phyloP scores from a whole-genome alignment of 768 basidiomycete genomes.

The Mycena chlorophos region DNA sequence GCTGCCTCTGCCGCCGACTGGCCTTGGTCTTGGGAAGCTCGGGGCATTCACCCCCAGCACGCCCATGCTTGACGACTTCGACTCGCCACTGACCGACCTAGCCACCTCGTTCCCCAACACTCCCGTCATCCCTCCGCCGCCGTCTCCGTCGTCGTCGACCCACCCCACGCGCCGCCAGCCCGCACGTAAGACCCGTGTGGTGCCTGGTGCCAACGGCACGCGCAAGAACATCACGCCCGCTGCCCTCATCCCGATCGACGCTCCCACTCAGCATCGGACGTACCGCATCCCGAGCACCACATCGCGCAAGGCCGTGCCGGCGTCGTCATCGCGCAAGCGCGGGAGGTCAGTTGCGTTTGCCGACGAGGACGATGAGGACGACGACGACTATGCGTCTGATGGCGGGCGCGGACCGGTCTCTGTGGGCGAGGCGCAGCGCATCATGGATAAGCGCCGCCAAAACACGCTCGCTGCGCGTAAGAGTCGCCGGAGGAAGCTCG shows the following conservation, averaged over 20 bases:
- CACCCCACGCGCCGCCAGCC: neutral
- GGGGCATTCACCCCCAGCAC: neutral
- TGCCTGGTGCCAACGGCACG: constrained; percentile 36
- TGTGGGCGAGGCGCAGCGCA: constrained; percentile 46
- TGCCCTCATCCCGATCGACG: constrained; percentile 32
- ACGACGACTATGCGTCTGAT: constrained; percentile 31
- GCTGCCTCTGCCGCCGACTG: neutral
- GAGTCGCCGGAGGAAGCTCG: constrained; percentile 61
- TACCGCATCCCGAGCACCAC: constrained; percentile 6
- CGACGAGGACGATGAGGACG: constrained; percentile 31
- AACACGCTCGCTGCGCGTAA: constrained; percentile 70
- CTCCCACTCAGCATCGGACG: constrained; percentile 10
- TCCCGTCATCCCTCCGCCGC: neutral
- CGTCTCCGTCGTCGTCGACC: neutral
- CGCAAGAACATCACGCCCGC: constrained; percentile 53
- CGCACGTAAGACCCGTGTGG: constrained; percentile 10
- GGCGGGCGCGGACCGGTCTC: constrained; percentile 22
- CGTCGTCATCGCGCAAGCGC: constrained; percentile 43
- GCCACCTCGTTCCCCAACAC: neutral
- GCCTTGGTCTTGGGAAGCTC: neutral
- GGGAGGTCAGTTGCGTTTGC: constrained; percentile 31
- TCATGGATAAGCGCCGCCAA: constrained; percentile 62
- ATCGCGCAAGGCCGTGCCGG: constrained; percentile 9
- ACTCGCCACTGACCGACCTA: neutral
- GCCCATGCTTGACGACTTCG: neutral